A percentile compares a stretch with the other conserved stretches of the same genome.
Conservation (phyloP, 495 filamentous ascomycete genomes). For the Penicillium macrosclerotiorum region DNA sequence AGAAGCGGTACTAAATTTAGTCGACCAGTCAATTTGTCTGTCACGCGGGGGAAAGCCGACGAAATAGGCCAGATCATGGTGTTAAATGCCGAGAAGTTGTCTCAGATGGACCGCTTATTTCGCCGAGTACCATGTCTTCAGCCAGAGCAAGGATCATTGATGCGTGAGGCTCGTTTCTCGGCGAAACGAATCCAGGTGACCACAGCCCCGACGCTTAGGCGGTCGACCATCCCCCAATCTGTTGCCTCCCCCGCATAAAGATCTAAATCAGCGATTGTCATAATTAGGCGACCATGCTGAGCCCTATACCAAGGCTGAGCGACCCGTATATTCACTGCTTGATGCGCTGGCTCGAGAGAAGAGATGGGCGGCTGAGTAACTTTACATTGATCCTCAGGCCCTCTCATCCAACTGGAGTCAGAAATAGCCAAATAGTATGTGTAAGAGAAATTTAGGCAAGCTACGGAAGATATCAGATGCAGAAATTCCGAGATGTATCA, state of each 20-base stretch:
- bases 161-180: neutral
- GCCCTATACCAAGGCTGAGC: slow-evolving; percentile 1
- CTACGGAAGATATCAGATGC: no score
- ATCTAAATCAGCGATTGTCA: neutral
- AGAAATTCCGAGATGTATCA: no score
- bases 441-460: no score
- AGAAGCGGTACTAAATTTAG: neutral
- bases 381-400: no score
- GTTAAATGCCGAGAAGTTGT: neutral
- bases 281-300: neutral
- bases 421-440: no score
- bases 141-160: neutral
- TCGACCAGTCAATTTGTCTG: neutral
- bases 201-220: neutral
- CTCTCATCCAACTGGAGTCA: no score
- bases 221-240: neutral
- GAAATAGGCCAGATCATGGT: neutral
- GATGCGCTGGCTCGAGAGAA: neutral
- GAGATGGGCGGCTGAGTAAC: no score
- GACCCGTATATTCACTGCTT: neutral
- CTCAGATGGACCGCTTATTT: neutral
- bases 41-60: neutral
- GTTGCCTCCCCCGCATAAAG: neutral
- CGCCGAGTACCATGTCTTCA: neutral
- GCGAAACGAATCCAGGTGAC: neutral